Evolutionary conservation across 2,329 filamentous ascomycete genomes (phyloP), one percentile per base, ranked within the genome.

Genomic region (Zasmidium citrigriseum): DNA sequence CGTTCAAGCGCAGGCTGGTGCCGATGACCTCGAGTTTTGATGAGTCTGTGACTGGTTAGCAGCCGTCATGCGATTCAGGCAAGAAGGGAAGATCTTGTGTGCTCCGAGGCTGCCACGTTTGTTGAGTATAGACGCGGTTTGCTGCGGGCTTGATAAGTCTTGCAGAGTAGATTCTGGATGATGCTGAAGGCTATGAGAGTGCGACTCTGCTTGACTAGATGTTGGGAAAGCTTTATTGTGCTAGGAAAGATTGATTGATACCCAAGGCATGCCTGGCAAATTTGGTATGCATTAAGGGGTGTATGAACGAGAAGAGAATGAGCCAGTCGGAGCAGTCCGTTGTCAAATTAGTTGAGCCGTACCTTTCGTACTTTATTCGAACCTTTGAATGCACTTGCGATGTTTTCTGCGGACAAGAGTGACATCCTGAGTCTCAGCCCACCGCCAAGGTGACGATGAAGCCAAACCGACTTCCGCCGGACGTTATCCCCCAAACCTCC

Each of bases 1-100:
- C 52, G 54, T 51, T 23, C 65, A 66, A 59, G 52, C 64, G 47
- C 54, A 67, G 64, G 65, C 64, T 56, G 63, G 60, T 54, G 59
- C 64, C 52, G 56, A 61, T 41, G 59, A 61, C 38, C 57, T 60
- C 21, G 64, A 66, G 48, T 67, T 61, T 47, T 67, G 44, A 65
- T 18, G 46, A 24, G 46, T 18, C 52, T 24, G 34, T 45, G 11
- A 27, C 5, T 18, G 47, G 47, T n/a, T 24, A 52, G 49, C 16
- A 52, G 47, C 47, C 49, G 12, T 16, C 25, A 11, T 11, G n/a
- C 21, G 14, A 25, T 27, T 20, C 44, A 22, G 29, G 29, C 34
- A 45, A 52, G 47, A 49, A 27, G 20, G 21, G 4, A n/a, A 34
- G 29, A 45, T 52, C n/a, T 18, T 38, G 16, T 45, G 14, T 12